These are phyloP conservation scores for Candida sanyiensis DNA, from an alignment of 805 yeast species.

Conservation along the genomic window DNA sequence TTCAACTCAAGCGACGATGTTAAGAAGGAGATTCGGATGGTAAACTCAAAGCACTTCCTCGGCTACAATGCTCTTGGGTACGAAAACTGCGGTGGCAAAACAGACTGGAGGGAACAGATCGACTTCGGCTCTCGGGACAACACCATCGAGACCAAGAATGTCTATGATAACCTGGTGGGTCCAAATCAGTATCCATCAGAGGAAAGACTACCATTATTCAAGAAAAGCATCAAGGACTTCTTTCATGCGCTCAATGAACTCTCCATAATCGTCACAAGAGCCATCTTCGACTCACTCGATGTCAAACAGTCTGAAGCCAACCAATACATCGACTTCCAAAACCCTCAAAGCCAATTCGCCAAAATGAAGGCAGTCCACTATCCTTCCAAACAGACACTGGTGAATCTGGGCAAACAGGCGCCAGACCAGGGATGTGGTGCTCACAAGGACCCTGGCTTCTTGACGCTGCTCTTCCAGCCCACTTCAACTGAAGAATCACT, in stretches of 20 bases:
- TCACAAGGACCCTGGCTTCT: slow-evolving; percentile 35
- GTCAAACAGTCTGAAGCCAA: slow-evolving; percentile 36
- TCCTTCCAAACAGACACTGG: slow-evolving; percentile 21
- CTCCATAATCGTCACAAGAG: slow-evolving; percentile 35
- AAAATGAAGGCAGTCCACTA: slow-evolving; percentile 37
- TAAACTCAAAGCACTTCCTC: slow-evolving; percentile 38
- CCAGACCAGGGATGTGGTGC: slow-evolving; percentile 35
- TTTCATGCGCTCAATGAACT: slow-evolving; percentile 41
- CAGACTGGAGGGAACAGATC: slow-evolving; percentile 47
- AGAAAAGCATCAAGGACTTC: slow-evolving; percentile 29
- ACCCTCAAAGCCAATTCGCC: slow-evolving; percentile 26
- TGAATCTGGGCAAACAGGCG: slow-evolving; percentile 1
- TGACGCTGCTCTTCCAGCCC: slow-evolving; percentile 37
- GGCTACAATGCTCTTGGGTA: slow-evolving; percentile 42
- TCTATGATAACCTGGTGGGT: slow-evolving; percentile 38
- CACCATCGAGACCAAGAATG: slow-evolving; percentile 21
- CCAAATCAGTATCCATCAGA: slow-evolving; percentile 43
- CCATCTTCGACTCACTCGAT: slow-evolving; percentile 52
- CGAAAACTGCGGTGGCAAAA: slow-evolving; percentile 38
- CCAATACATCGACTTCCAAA: slow-evolving; percentile 38
- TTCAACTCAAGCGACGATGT: slow-evolving; percentile 31
- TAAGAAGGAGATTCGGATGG: slow-evolving; percentile 33
- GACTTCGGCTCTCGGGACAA: slow-evolving; percentile 47
- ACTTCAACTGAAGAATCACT: slow-evolving; percentile 22
- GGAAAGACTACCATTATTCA: slow-evolving; percentile 31